Percentiles rank a stretch among this genome's conserved stretches.
Conservation (phyloP, 2,329 filamentous ascomycete species). For the Dactylonectria estremocensis region DNA sequence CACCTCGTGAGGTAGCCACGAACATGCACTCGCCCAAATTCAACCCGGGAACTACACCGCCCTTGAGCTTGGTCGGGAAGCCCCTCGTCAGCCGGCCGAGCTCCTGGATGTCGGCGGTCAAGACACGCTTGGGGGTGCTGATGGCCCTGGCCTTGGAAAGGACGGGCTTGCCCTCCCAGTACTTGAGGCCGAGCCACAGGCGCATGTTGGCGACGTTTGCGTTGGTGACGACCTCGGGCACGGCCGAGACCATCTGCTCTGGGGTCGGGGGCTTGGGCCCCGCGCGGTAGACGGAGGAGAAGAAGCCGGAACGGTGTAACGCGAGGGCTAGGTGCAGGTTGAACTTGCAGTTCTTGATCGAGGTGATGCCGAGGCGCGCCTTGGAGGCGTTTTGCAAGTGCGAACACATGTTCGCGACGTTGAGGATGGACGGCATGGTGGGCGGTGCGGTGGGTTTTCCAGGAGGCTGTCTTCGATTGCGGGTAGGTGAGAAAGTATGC, state of each 20-base stretch:
- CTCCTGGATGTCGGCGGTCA: constrained; percentile 75
- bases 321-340: constrained; percentile 83
- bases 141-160: constrained; percentile 77
- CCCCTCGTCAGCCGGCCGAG: constrained; percentile 79
- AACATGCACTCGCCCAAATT: constrained; percentile 88
- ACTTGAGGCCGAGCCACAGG: constrained; percentile 92
- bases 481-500: background rate
- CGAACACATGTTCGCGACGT: constrained; percentile 86
- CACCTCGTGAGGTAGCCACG: constrained; percentile 81
- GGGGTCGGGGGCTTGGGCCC: constrained; percentile 70
- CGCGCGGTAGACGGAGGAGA: constrained; percentile 83
- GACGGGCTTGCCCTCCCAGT: constrained; percentile 87
- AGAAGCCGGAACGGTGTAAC: constrained; percentile 86
- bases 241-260: constrained; percentile 60
- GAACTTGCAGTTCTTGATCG: constrained; percentile 84
- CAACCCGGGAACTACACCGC: constrained; percentile 81
- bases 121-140: constrained; percentile 80
- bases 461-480: background rate
- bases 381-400: constrained; percentile 92
- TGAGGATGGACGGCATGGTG: constrained; percentile 69
- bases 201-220: constrained; percentile 82
- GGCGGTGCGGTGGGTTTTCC: constrained; percentile 12
- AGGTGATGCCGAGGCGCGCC: constrained; percentile 88
- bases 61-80: constrained; percentile 68
- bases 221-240: constrained; percentile 73